Percentiles rank a stretch among this genome's conserved stretches.
Conservation (phyloP, 495 filamentous ascomycete species). For the Penicillium angulare region DNA sequence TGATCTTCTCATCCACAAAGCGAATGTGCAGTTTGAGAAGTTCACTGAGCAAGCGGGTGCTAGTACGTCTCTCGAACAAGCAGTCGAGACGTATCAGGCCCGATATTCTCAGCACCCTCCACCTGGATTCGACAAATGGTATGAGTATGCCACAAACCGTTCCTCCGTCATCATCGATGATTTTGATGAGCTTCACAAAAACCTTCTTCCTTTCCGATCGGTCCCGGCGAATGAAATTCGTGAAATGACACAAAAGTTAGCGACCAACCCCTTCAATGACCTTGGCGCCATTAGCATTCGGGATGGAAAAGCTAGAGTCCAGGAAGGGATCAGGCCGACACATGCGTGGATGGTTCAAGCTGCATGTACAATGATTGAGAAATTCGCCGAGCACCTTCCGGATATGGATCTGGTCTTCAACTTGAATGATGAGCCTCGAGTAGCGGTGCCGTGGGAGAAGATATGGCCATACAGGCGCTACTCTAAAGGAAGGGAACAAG, state of each 20-base stretch:
- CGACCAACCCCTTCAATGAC: conserved; percentile 49
- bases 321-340: conserved; percentile 48
- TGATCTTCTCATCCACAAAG: conserved; percentile 47
- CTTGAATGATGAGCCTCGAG: conserved; percentile 71
- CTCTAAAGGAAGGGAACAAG: conserved; percentile 30
- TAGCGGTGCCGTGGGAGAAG: conserved; percentile 68
- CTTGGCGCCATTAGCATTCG: conserved; percentile 48
- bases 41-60: conserved; percentile 34
- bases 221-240: conserved; percentile 61
- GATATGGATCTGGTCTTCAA: conserved; percentile 84
- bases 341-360: conserved; percentile 58
- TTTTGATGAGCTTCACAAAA: conserved; percentile 69
- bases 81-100: conserved; percentile 45
- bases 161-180: conserved; percentile 70
- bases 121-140: conserved; percentile 64
- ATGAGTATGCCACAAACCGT: conserved; percentile 61
- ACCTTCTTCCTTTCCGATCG: conserved; percentile 73
- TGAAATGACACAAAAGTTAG: conserved; percentile 38
- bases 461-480: conserved; percentile 36
- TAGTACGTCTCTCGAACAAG: conserved; percentile 38
- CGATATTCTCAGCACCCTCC: no score
- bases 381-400: conserved; percentile 68
- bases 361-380: conserved; percentile 61
- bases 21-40: conserved; percentile 31
- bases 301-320: conserved; percentile 41